These are phyloP conservation scores for Backusella mclennaniae DNA, from an alignment of 192 early-diverging fungal species.

Conservation along the genomic window DNA sequence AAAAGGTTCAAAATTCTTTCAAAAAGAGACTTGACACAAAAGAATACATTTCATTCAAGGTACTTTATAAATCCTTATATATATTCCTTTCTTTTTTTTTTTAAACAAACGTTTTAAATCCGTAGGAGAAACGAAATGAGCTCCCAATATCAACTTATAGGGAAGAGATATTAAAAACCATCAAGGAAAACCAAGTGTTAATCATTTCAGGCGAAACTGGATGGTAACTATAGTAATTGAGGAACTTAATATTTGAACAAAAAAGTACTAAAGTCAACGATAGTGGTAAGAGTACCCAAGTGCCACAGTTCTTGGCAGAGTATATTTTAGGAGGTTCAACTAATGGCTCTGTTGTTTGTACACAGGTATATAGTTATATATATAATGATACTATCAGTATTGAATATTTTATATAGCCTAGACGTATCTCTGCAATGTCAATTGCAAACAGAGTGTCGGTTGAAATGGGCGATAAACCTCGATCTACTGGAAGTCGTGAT, in stretches of 20 bases:
- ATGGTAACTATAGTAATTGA: conserved; percentile 46
- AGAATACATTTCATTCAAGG: conserved; percentile 7
- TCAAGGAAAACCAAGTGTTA: conserved; percentile 57
- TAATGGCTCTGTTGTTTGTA: conserved; percentile 54
- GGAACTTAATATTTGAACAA: background rate
- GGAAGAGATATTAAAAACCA: conserved; percentile 50
- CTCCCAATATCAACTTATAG: conserved; percentile 64
- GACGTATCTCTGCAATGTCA: conserved; percentile 79
- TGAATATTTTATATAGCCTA: conserved; percentile 47
- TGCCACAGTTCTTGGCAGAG: conserved; percentile 78
- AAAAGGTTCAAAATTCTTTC: conserved; percentile 1
- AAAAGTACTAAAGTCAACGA: background rate
- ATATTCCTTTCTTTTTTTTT: background rate
- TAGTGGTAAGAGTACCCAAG: conserved; percentile 73
- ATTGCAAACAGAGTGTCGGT: conserved; percentile 73
- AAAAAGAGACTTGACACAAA: conserved; percentile 10
- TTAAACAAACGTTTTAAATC: background rate
- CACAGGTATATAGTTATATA: conserved; percentile 47
- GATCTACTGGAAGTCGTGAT: conserved; percentile 46
- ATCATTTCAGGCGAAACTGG: conserved; percentile 83
- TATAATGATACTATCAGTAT: background rate
- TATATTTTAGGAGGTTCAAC: conserved; percentile 39
- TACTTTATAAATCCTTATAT: background rate
- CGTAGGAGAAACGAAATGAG: conserved; percentile 45
- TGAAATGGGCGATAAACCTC: conserved; percentile 65